Evolutionary conservation across 176 grass and related monocot genomes (phyloP).

Genomic region (Oryza glumipatula): DNA sequence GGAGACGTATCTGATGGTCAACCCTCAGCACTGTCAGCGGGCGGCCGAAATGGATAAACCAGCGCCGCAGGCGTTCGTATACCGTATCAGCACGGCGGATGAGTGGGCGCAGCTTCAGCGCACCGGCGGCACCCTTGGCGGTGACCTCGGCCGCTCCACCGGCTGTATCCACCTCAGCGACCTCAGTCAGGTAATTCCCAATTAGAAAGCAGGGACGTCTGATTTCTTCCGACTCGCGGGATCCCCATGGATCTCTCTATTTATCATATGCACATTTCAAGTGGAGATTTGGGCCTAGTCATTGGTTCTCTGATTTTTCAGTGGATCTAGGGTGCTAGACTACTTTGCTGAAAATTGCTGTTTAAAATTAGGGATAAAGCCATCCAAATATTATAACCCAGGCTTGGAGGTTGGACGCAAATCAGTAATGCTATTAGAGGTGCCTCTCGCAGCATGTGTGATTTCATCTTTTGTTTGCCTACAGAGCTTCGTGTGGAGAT

Average conservation of each 20-base stretch:
- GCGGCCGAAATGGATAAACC: constrained; percentile 30
- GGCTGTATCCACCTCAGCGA: constrained; percentile 83
- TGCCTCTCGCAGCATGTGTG: not conserved
- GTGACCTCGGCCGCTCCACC: constrained; percentile 65
- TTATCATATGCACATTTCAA: not conserved
- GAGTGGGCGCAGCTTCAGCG: constrained; percentile 67
- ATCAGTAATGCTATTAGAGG: not conserved
- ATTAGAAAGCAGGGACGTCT: not conserved
- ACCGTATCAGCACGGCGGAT: constrained; percentile 55
- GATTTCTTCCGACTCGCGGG: not conserved
- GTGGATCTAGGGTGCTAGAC: not conserved
- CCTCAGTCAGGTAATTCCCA: constrained; percentile 52
- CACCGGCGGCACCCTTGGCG: constrained; percentile 50
- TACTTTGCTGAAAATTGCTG: not conserved
- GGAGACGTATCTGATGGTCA: no score
- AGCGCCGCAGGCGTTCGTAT: constrained; percentile 52
- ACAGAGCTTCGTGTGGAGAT: not conserved
- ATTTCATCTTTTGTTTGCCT: not conserved
- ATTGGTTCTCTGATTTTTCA: not conserved
- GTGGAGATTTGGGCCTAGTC: not conserved
- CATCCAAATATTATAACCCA: not conserved
- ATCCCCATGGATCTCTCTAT: not conserved
- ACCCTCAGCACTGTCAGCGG: not conserved
- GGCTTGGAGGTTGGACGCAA: not conserved
- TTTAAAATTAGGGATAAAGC: constrained; percentile 9